Evolutionary conservation across 176 grass and related monocot genomes (phyloP).

Genomic region (Rhynchospora pubera): DNA sequence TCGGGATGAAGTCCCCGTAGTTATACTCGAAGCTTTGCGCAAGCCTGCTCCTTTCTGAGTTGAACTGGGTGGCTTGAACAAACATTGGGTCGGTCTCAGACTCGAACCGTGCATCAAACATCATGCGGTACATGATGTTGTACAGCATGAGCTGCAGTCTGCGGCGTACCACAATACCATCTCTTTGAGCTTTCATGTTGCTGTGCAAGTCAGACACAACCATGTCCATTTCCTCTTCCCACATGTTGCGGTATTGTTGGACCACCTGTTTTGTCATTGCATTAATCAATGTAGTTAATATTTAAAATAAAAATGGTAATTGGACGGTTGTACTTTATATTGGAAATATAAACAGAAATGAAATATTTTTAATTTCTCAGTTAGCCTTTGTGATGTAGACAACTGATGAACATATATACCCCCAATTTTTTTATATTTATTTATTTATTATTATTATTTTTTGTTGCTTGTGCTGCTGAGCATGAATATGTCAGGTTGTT

Average conservation of each 20-base stretch:
- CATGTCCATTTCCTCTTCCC: conserved; percentile 71
- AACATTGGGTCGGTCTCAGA: conserved; percentile 58
- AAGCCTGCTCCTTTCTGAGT: conserved; percentile 70
- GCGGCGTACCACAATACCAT: conserved; percentile 46
- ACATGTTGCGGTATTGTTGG: conserved; percentile 62
- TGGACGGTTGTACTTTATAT: neutral
- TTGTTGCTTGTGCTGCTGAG: neutral
- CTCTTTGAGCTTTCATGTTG: conserved; percentile 30
- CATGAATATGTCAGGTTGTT: neutral
- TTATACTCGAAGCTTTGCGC: conserved; percentile 98
- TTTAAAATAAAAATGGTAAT: neutral
- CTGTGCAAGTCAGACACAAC: conserved; percentile 58
- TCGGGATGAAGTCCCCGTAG: conserved; percentile 94
- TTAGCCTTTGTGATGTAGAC: neutral
- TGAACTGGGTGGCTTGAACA: conserved; percentile 64
- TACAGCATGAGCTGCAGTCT: conserved; percentile 92
- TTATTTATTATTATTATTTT: no score
- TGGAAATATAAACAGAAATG: neutral
- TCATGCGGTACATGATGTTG: conserved; percentile 99
- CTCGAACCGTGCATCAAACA: conserved; percentile 79
- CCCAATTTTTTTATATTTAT: neutral
- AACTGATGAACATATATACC: neutral
- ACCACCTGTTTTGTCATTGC: conserved; percentile 28
- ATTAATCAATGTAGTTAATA: neutral
- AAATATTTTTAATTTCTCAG: neutral